phyloP scores from a whole-genome alignment of 2,329 filamentous ascomycete species.

The Didymella glomerata region DNA sequence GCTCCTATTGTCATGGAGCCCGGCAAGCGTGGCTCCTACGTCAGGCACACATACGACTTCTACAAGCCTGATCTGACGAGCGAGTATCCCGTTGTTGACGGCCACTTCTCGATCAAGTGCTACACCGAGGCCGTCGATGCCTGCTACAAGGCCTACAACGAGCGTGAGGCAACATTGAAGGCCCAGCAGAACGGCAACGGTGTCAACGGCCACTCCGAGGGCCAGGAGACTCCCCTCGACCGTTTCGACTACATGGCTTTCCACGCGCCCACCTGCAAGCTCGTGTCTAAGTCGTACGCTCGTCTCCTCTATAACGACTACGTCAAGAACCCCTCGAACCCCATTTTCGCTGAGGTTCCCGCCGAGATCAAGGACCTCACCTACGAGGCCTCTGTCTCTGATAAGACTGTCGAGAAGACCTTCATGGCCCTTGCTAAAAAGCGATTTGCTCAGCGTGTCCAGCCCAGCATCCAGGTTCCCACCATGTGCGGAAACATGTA shows the following conservation, averaged over 20 bases:
- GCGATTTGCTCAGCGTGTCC: constrained; percentile 59
- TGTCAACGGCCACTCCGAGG: constrained; percentile 46
- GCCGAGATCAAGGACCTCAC: constrained; percentile 58
- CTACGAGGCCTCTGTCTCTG: constrained; percentile 58
- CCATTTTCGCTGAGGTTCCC: constrained; percentile 60
- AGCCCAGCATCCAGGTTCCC: constrained; percentile 60
- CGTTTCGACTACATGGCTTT: constrained; percentile 65
- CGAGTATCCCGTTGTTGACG: constrained; percentile 63
- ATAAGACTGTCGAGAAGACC: constrained; percentile 63
- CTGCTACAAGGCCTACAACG: constrained; percentile 64
- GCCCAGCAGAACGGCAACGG: constrained; percentile 53
- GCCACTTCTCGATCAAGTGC: constrained; percentile 62
- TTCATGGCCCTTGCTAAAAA: constrained; percentile 63
- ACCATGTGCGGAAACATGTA: constrained; percentile 66
- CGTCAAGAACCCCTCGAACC: constrained; percentile 56
- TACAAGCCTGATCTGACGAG: constrained; percentile 64
- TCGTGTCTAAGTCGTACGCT: constrained; percentile 63
- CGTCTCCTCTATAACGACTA: constrained; percentile 63
- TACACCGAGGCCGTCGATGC: constrained; percentile 62
- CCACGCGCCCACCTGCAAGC: constrained; percentile 64
- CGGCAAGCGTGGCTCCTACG: constrained; percentile 60
- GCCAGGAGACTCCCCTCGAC: constrained; percentile 58
- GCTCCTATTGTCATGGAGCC: constrained; percentile 61
- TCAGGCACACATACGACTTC: constrained; percentile 63
- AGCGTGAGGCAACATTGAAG: constrained; percentile 58